Conservation (phyloP, 2,329 filamentous ascomycete genomes). For the Alternaria longipes region DNA sequence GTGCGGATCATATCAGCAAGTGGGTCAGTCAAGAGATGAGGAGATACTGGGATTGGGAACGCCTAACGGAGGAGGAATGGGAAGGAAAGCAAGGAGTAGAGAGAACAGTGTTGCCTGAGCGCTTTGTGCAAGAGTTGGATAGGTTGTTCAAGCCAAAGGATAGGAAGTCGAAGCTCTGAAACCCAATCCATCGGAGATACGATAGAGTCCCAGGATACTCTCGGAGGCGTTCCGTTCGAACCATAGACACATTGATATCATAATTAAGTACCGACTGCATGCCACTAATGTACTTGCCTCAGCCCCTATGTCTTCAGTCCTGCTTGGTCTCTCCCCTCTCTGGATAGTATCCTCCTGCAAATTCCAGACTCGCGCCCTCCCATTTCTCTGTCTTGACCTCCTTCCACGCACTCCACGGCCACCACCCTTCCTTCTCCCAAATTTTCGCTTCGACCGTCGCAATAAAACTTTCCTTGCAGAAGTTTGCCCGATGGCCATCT, state of each 20-base stretch:
- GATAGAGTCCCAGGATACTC: background rate
- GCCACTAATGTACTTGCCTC: background rate
- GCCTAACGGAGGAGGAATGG: slow-evolving; percentile 46
- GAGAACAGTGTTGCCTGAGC: slow-evolving; percentile 38
- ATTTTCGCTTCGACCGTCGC: slow-evolving; percentile 56
- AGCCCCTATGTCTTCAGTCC: slow-evolving; percentile 11
- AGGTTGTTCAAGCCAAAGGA: slow-evolving; percentile 24
- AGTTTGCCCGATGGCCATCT: slow-evolving; percentile 57
- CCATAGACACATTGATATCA: background rate
- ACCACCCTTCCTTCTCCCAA: slow-evolving; percentile 50
- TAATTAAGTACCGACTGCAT: background rate
- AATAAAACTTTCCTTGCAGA: slow-evolving; percentile 58
- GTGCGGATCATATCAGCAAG: slow-evolving; percentile 63
- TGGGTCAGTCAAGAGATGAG: slow-evolving; percentile 53
- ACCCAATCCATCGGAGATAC: background rate
- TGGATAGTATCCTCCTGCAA: slow-evolving; percentile 60
- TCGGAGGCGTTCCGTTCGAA: background rate
- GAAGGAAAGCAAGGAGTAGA: slow-evolving; percentile 39
- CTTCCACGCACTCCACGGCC: slow-evolving; percentile 51
- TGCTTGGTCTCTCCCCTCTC: slow-evolving; percentile 52
- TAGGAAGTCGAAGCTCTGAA: slow-evolving; percentile 38
- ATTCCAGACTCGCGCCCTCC: slow-evolving; percentile 58
- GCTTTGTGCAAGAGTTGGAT: slow-evolving; percentile 44
- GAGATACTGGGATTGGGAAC: slow-evolving; percentile 49
- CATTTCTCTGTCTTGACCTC: slow-evolving; percentile 53